Percentiles rank a stretch among this genome's conserved stretches.
phyloP scores from a whole-genome alignment of 1,284 basidiomycete species.

The Amylostereum areolatum region DNA sequence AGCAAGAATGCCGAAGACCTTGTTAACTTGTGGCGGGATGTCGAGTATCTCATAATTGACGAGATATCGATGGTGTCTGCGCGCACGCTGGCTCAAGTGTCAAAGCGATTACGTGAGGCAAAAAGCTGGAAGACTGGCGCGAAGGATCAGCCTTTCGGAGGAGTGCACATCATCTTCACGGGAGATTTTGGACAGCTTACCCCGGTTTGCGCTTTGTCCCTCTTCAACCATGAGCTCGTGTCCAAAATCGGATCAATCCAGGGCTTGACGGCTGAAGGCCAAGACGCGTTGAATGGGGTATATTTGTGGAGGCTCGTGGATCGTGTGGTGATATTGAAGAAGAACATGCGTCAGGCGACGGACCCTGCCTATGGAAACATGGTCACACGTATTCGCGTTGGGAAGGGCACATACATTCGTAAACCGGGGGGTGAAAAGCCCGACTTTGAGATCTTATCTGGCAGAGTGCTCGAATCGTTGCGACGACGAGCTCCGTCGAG shows the following conservation, averaged over 20 bases:
- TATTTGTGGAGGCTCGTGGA: not conserved
- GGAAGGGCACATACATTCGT: not conserved
- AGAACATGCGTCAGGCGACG: not conserved
- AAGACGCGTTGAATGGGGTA: constrained; percentile 1
- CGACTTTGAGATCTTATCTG: not conserved
- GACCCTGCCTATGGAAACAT: not conserved
- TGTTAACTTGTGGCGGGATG: not conserved
- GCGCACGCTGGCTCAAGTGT: not conserved
- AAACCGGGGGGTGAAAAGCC: not conserved
- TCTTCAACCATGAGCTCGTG: constrained; percentile 3
- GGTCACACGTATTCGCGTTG: not conserved
- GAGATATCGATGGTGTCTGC: constrained; percentile 2
- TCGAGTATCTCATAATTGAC: constrained; percentile 1
- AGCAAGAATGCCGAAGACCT: not conserved
- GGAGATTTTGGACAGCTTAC: constrained; percentile 13
- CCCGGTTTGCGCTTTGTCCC: not conserved
- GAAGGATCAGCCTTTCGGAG: constrained; percentile 7
- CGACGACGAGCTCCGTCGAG: not conserved
- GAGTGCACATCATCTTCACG: constrained; percentile 11
- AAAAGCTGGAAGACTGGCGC: not conserved
- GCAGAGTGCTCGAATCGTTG: not conserved
- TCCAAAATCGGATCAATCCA: not conserved
- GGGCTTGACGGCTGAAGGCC: not conserved
- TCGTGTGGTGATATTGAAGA: not conserved
- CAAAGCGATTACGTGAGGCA: not conserved